A percentile compares a stretch with the other conserved stretches of the same genome.
Conservation (phyloP, 2,329 filamentous ascomycete genomes). For the Catunica adiposa region DNA sequence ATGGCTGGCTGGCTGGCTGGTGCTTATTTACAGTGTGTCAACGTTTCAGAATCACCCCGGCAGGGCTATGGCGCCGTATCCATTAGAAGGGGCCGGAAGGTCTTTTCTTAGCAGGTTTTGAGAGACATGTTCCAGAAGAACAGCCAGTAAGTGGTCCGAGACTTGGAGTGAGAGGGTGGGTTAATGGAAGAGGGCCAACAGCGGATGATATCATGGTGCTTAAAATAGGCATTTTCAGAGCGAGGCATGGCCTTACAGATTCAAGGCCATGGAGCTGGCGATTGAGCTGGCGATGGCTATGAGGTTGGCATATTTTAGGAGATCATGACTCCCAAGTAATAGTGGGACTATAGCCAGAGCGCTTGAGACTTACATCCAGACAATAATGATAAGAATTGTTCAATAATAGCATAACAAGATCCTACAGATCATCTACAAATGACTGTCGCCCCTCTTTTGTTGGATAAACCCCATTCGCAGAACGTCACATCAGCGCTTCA, state of each 20-base stretch:
- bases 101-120: background rate
- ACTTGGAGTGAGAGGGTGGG: too few relatives aligned
- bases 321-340: background rate
- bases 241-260: background rate
- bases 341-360: too few relatives aligned
- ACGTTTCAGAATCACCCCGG: background rate
- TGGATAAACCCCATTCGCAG: background rate
- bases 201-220: background rate
- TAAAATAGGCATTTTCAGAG: background rate
- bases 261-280: too few relatives aligned
- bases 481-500: slow-evolving; percentile 3
- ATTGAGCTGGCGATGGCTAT: too few relatives aligned
- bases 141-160: too few relatives aligned
- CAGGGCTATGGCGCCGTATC: background rate
- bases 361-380: too few relatives aligned
- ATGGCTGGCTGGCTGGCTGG: too few relatives aligned
- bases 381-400: too few relatives aligned
- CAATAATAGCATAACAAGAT: too few relatives aligned
- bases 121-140: background rate
- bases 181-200: too few relatives aligned
- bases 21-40: slow-evolving; percentile 4
- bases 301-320: background rate
- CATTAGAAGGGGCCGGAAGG: background rate
- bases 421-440: too few relatives aligned
- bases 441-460: background rate